Evolutionary conservation across 345 rosid species (phyloP), one percentile per base, ranked within the genome.

Genomic region (Raphanus raphanistrum): DNA sequence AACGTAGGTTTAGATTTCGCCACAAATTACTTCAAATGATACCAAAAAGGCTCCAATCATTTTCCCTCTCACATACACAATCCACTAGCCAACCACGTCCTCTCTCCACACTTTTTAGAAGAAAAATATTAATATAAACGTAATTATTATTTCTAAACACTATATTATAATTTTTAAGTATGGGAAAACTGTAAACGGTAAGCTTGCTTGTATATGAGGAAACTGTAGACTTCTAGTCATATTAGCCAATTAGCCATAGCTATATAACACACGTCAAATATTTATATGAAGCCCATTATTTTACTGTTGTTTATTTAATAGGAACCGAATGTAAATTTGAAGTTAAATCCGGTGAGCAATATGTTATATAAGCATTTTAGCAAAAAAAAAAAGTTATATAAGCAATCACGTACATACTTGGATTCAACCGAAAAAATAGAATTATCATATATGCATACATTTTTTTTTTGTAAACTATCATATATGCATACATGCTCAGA

Each of bases 21-120:
- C 97, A 88, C 94, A 87, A 71, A 85, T 36, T 29, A 52, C 48
- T 63, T 74, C 89, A 76, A 82, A 84, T 83, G 85, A 70, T 70
- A 85, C 87, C 89, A 84, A 85, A 88, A 91, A 84, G 85, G 73
- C 71, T 72, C 77, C 84, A 83, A 87, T 86, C 87, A 88, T 80
- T 68, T 66, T 26, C 1, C 26, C 68, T 68, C 57, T 60, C 78
- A 32, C 68, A 63, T 7, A 74, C 63, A 69, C 71, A 68, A 62
- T 63, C 87, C 87, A 82, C 84, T 80, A 77, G 35, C 69, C 74
- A 72, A 26, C 74, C 72, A 35, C 25, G 63, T 72, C 50, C 73
- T 74, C 59, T 57, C 68, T 58, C 55, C 54, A 67, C 55, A 60
- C 55, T 43, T 68, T 45, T 48, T 48, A 48, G 16, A 48, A 48